Evolutionary conservation across 768 basidiomycete genomes (phyloP).

Genomic region (Leccinum ochraceum): DNA sequence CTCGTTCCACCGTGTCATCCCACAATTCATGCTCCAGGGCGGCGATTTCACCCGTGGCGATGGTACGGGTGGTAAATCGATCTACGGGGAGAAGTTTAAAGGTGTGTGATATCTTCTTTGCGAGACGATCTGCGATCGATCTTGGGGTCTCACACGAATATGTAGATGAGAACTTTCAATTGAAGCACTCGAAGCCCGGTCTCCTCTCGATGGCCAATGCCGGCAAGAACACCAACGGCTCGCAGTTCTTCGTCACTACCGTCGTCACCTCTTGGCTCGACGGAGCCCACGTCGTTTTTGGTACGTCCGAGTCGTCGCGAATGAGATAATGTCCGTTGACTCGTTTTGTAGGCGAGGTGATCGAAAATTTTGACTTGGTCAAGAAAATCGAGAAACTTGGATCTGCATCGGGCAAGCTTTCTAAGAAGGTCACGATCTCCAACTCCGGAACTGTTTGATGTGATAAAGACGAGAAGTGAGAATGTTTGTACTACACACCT

Average conservation of each 20-base stretch:
- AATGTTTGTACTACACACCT: neutral
- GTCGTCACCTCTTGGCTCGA: slow-evolving; percentile 46
- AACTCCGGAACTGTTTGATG: slow-evolving; percentile 1
- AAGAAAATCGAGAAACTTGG: neutral
- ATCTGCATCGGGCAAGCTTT: neutral
- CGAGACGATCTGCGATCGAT: neutral
- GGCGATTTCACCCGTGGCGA: slow-evolving; percentile 77
- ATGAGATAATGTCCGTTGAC: neutral
- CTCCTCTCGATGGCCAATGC: slow-evolving; percentile 82
- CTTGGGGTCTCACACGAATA: slow-evolving; percentile 18
- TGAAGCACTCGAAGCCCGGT: slow-evolving; percentile 71
- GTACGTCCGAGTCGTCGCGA: slow-evolving; percentile 2
- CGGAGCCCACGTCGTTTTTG: slow-evolving; percentile 18
- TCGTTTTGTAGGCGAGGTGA: slow-evolving; percentile 9
- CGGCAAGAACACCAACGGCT: slow-evolving; percentile 82
- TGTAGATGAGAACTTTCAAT: slow-evolving; percentile 81
- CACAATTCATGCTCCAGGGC: slow-evolving; percentile 86
- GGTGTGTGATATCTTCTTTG: slow-evolving; percentile 38
- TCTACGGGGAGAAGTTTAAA: slow-evolving; percentile 67
- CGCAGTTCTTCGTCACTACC: slow-evolving; percentile 92
- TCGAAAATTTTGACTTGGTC: neutral
- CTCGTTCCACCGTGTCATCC: slow-evolving; percentile 82
- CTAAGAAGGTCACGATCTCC: neutral
- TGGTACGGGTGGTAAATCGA: slow-evolving; percentile 81
- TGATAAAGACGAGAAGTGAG: neutral